These are phyloP conservation scores for Blakeslea trispora DNA, from an alignment of 371 early-diverging fungal genomes.

Conservation along the genomic window DNA sequence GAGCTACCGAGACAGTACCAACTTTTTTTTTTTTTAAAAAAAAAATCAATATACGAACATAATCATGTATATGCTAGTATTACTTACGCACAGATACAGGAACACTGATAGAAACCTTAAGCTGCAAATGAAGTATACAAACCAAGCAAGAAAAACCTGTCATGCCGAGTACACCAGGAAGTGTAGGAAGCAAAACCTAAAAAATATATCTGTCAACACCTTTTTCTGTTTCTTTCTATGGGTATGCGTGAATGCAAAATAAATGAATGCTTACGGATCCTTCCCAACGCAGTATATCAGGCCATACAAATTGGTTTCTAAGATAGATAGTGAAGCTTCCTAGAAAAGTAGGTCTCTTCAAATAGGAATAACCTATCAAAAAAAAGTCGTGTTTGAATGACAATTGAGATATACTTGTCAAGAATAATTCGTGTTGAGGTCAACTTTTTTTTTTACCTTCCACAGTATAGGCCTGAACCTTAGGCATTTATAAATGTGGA, in stretches of 20 bases:
- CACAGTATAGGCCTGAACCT: slow-evolving; percentile 20
- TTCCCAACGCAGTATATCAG: slow-evolving; percentile 47
- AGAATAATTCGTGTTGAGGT: no score
- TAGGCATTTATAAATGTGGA: slow-evolving; percentile 14
- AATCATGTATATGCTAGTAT: background rate
- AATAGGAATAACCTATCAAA: slow-evolving; percentile 21
- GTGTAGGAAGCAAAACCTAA: slow-evolving; percentile 39
- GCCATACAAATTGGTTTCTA: slow-evolving; percentile 27
- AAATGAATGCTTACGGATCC: slow-evolving; percentile 35
- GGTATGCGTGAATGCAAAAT: background rate
- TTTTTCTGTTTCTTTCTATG: background rate
- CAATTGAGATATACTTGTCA: background rate
- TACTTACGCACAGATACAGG: slow-evolving; percentile 46
- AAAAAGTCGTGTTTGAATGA: background rate
- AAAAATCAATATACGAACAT: background rate
- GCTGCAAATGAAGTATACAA: slow-evolving; percentile 29
- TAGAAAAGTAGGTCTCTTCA: slow-evolving; percentile 16
- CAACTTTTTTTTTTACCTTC: slow-evolving; percentile 14
- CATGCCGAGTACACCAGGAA: slow-evolving; percentile 33
- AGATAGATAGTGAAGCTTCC: slow-evolving; percentile 13
- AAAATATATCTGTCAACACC: background rate
- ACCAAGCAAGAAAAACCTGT: slow-evolving; percentile 32
- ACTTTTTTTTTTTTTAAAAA: slow-evolving; percentile 25
- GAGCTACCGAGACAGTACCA: slow-evolving; percentile 60
- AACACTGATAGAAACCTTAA: slow-evolving; percentile 28